These are phyloP conservation scores for Malus hybrid DNA, from an alignment of 331 rosid species.

Conservation along the genomic window DNA sequence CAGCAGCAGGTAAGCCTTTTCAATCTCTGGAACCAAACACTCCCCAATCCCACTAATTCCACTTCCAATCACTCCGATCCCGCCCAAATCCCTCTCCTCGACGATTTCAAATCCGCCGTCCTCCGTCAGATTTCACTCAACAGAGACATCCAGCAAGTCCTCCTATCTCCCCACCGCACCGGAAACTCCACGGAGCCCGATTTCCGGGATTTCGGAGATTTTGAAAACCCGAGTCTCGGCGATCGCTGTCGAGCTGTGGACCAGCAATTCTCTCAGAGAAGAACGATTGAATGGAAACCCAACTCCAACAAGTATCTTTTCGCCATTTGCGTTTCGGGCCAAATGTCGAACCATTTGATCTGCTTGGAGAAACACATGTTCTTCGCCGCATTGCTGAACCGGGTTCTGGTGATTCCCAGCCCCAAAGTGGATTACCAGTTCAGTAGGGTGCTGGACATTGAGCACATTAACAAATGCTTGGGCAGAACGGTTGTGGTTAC, in stretches of 20 bases:
- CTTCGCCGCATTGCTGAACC: conserved; percentile 73
- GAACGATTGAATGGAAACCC: conserved; percentile 85
- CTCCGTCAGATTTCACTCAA: conserved; percentile 58
- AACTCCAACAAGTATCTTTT: conserved; percentile 55
- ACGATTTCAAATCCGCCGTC: conserved; percentile 49
- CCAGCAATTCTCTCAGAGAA: conserved; percentile 45
- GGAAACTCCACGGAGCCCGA: conserved; percentile 30
- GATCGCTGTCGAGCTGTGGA: conserved; percentile 59
- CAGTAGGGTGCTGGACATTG: conserved; percentile 71
- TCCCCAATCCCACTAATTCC: conserved; percentile 11
- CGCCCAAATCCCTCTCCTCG: conserved; percentile 7
- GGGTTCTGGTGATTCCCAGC: conserved; percentile 84
- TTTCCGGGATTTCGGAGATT: conserved; percentile 19
- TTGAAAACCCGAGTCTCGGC: conserved; percentile 18
- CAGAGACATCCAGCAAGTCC: conserved; percentile 61
- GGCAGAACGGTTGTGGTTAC: conserved; percentile 72
- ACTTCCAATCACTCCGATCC: conserved; percentile 16
- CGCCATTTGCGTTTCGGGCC: conserved; percentile 84
- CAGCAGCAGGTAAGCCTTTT: conserved; percentile 54
- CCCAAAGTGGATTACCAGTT: conserved; percentile 61
- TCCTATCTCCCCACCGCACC: conserved; percentile 47
- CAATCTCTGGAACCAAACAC: conserved; percentile 46
- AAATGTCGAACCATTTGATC: conserved; percentile 92
- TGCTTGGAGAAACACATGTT: conserved; percentile 95
- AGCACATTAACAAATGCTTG: conserved; percentile 65